Evolutionary conservation across 495 filamentous ascomycete species (phyloP).

Genomic region (Thermothielavioides terrestris): DNA sequence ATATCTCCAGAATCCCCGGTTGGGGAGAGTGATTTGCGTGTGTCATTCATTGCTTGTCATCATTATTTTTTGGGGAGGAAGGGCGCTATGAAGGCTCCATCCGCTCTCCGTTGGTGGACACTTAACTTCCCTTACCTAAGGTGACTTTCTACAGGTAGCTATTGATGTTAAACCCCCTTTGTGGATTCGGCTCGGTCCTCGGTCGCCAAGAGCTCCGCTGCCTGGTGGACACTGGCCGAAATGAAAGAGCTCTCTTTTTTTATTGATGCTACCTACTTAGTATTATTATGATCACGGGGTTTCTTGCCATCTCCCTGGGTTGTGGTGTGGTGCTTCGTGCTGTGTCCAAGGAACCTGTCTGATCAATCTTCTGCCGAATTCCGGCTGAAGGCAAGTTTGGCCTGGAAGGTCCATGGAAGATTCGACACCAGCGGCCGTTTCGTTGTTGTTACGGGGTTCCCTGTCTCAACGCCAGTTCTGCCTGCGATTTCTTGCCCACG

Average conservation of each 20-base stretch:
- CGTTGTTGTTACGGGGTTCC: too few relatives aligned
- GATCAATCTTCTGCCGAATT: too few relatives aligned
- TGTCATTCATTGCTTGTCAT: neutral
- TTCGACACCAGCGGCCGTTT: too few relatives aligned
- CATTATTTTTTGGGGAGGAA: neutral
- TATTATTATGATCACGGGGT: neutral
- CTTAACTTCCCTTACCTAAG: too few relatives aligned
- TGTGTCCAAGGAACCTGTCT: too few relatives aligned
- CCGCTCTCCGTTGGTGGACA: too few relatives aligned
- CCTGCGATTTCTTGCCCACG: too few relatives aligned
- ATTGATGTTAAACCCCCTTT: neutral
- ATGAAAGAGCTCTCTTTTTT: neutral
- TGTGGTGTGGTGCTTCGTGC: neutral
- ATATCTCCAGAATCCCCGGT: neutral
- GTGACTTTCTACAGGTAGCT: too few relatives aligned
- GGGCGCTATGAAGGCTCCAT: too few relatives aligned
- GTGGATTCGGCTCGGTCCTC: neutral
- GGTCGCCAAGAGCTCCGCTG: neutral
- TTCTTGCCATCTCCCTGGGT: neutral
- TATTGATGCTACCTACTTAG: neutral
- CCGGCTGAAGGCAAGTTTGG: too few relatives aligned
- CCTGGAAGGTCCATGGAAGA: too few relatives aligned
- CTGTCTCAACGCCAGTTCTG: too few relatives aligned
- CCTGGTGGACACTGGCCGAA: neutral
- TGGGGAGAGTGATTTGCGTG: neutral